phyloP scores from a whole-genome alignment of 2,329 filamentous ascomycete species.

The Colletotrichum gigasporum region DNA sequence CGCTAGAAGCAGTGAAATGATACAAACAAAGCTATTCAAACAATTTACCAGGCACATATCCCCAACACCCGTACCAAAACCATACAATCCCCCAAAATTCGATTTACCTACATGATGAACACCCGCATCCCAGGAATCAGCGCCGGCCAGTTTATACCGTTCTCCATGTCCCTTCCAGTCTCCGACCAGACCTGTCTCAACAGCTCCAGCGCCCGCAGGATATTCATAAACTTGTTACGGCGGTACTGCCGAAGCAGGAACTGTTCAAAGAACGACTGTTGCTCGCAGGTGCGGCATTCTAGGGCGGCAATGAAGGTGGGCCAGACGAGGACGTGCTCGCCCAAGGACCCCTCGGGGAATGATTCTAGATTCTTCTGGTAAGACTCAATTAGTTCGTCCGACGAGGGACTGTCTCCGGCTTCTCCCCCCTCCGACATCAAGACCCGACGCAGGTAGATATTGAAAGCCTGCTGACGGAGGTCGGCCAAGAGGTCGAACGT shows the following conservation, averaged over 20 bases:
- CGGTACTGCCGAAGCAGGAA: constrained; percentile 19
- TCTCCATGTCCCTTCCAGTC: background rate
- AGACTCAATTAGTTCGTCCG: background rate
- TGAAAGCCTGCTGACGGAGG: constrained; percentile 17
- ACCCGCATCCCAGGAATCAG: constrained; percentile 3
- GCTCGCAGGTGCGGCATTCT: constrained; percentile 4
- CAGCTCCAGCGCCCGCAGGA: background rate
- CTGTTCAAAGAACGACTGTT: background rate
- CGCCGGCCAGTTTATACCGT: background rate
- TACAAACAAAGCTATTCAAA: background rate
- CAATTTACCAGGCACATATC: background rate
- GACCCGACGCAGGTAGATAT: constrained; percentile 10
- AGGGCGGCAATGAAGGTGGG: constrained; percentile 18
- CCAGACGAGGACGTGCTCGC: constrained; percentile 16
- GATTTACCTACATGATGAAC: constrained; percentile 18
- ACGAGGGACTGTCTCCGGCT: background rate
- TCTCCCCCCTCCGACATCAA: background rate
- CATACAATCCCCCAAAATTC: too few species aligned
- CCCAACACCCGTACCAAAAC: background rate
- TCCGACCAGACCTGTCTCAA: background rate
- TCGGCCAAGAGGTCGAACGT: constrained; percentile 4
- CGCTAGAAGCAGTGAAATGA: background rate
- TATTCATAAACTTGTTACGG: constrained; percentile 13
- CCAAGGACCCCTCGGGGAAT: constrained; percentile 3
- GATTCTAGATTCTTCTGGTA: background rate